Base-by-base conservation (phyloP, 805 yeast genomes). In the Clavispora asparagi region DNA sequence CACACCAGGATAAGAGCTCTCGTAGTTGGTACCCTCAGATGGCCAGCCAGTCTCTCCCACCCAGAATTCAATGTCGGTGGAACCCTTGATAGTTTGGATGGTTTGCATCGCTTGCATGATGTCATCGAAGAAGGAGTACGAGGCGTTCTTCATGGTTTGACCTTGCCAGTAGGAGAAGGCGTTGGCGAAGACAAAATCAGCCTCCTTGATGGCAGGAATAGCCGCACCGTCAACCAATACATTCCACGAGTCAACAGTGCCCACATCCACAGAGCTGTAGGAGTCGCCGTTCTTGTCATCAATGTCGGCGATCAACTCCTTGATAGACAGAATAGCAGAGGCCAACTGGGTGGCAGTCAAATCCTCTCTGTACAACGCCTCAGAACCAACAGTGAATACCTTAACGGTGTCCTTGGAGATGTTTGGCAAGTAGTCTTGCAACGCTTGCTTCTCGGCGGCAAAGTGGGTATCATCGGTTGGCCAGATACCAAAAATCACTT, bases 151-250 rank as follows among this genome's bases (percentile, higher is more conserved):
- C 79, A 77, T 78, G 56, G 89, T 78, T 75, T 90, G 97, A 39
- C 97, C 97, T 76, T 92, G 98, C 98, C 98, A 92, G 83, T 91
- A 92, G 8, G 97, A 87, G 79, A 92, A 92, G 42, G 97, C 97
- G 65, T 92, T 92, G 61, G 96, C 95, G 66, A 84, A 86, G 51
- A 90, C 82, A 59, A 88, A 74, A 67, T 92, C 98, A 41, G 95
- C 74, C 43, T 89, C 91, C 65, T 80, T 59, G 63, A 92, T 83
- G 46, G 86, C 96, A 25, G 85, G 79, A 43, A 70, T 58, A 54
- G 83, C 74, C 56, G 75, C 81, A 60, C 85, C 94, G 60, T 88
- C 95, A 55, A 90, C 96, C 52, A 87, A 67, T 52, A 87, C 77
- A 68, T 92, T 87, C 98, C 98, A 92, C 2, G 97, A 90, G 70